Evolutionary conservation across 352 stramenopile species (phyloP).

Genomic region (Albugo laibachii): DNA sequence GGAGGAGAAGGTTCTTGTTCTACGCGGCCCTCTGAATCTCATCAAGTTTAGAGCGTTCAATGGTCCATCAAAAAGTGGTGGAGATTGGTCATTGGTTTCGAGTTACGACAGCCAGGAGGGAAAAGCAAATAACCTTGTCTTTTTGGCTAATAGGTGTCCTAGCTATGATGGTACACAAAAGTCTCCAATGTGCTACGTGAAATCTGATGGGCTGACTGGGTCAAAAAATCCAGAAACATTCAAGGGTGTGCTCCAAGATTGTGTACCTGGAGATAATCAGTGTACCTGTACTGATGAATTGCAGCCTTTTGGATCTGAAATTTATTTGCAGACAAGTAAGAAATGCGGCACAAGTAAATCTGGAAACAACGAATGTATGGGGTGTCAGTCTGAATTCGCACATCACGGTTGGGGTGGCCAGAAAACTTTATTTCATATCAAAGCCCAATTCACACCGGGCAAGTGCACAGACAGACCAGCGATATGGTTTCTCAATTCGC

Average conservation of each 20-base stretch:
- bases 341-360: constrained; percentile 1
- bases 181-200: constrained; percentile 26
- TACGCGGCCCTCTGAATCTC: constrained; percentile 35
- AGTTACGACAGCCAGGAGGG: constrained; percentile 13
- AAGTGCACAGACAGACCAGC: constrained; percentile 24
- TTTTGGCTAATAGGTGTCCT: constrained; percentile 39
- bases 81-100: constrained; percentile 23
- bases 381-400: constrained; percentile 44
- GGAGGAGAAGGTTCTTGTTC: constrained; percentile 32
- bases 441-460: constrained; percentile 32
- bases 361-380: constrained; percentile 16
- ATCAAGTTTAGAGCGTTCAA: constrained; percentile 33
- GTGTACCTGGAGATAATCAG: neutral
- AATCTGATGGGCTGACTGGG: constrained; percentile 12
- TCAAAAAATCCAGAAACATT: constrained; percentile 3
- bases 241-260: neutral
- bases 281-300: neutral
- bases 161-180: constrained; percentile 20
- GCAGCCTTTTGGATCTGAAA: constrained; percentile 2
- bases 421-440: constrained; percentile 63
- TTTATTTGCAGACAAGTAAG: constrained; percentile 4
- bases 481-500: constrained; percentile 61
- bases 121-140: constrained; percentile 24
- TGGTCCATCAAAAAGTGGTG: constrained; percentile 2
- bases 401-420: constrained; percentile 53